These are phyloP conservation scores for Lachancea nothofagi DNA, from an alignment of 805 yeast genomes.

Conservation along the genomic window DNA sequence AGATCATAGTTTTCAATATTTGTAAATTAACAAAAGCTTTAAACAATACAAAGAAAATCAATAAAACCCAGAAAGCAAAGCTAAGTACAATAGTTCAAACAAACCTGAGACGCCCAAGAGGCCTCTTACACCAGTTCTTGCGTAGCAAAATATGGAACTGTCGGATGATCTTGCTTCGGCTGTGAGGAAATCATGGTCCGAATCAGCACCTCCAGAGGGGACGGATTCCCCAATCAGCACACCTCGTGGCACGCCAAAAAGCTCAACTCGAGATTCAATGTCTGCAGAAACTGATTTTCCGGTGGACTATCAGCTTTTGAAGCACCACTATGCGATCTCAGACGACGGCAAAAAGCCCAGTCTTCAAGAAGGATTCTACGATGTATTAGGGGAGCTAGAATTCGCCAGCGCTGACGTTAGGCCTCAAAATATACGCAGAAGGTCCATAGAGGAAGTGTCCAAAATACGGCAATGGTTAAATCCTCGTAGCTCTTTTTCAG, in stretches of 20 bases:
- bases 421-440: slow-evolving; percentile 18
- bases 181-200: slow-evolving; percentile 32
- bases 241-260: slow-evolving; percentile 8
- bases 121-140: neutral
- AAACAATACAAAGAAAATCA: too few relatives aligned
- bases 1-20: too few relatives aligned
- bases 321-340: slow-evolving; percentile 11
- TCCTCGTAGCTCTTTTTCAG: slow-evolving; percentile 35
- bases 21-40: neutral
- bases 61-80: too few relatives aligned
- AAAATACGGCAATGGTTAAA: slow-evolving; percentile 31
- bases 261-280: slow-evolving; percentile 3
- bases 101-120: too few relatives aligned
- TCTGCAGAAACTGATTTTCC: slow-evolving; percentile 1
- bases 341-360: slow-evolving; percentile 6
- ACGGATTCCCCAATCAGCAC: slow-evolving; percentile 8
- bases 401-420: neutral
- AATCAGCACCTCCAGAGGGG: slow-evolving; percentile 9
- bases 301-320: slow-evolving; percentile 8
- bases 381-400: slow-evolving; percentile 6
- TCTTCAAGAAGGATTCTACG: slow-evolving; percentile 4
- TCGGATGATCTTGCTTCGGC: slow-evolving; percentile 29
- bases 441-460: slow-evolving; percentile 31
- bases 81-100: too few relatives aligned
- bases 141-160: slow-evolving; percentile 12